Percentiles rank a stretch among this genome's conserved stretches.
Conservation (phyloP, 139 green algal species). For the Chlorella sorokiniana region DNA sequence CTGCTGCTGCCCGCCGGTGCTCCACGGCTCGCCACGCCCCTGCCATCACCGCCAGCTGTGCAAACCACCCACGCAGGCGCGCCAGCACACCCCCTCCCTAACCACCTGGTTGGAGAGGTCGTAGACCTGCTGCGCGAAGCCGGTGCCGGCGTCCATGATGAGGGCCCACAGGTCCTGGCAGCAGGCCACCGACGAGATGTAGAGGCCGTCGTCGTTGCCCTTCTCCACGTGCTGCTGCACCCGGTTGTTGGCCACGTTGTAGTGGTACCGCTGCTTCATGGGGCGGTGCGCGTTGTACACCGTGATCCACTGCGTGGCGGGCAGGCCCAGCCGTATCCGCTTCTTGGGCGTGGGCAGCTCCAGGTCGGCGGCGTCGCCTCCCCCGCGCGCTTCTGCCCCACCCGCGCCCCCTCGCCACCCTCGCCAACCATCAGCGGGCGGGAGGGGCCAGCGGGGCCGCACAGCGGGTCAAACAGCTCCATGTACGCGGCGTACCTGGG, state of each 20-base stretch:
- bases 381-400: slow-evolving; percentile 96
- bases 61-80: not conserved
- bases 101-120: slow-evolving; percentile 50
- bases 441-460: slow-evolving; percentile 65
- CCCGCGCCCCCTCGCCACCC: slow-evolving; percentile 57
- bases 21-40: too few species aligned
- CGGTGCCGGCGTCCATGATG: slow-evolving; percentile 97
- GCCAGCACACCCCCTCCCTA: slow-evolving; percentile 1
- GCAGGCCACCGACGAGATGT: slow-evolving; percentile 95
- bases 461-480: slow-evolving; percentile 93
- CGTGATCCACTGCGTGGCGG: slow-evolving; percentile 99
- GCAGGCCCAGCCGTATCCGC: slow-evolving; percentile 94
- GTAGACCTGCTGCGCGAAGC: slow-evolving; percentile 76
- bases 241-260: slow-evolving; percentile 97
- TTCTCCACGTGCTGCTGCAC: slow-evolving; percentile 97
- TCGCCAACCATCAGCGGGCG: slow-evolving; percentile 88
- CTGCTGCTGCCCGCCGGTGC: too few species aligned
- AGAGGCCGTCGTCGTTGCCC: slow-evolving; percentile 98
- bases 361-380: slow-evolving; percentile 22
- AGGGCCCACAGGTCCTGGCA: slow-evolving; percentile 97
- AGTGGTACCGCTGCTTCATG: slow-evolving; percentile 99
- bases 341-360: slow-evolving; percentile 81
- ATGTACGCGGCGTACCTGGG: slow-evolving; percentile 91
- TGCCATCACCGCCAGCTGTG: too few species aligned
- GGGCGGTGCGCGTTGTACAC: slow-evolving; percentile 98